A percentile compares a stretch with the other conserved stretches of the same genome.
Evolutionary conservation across 495 filamentous ascomycete genomes (phyloP).

Genomic region (Penicillium soppii): DNA sequence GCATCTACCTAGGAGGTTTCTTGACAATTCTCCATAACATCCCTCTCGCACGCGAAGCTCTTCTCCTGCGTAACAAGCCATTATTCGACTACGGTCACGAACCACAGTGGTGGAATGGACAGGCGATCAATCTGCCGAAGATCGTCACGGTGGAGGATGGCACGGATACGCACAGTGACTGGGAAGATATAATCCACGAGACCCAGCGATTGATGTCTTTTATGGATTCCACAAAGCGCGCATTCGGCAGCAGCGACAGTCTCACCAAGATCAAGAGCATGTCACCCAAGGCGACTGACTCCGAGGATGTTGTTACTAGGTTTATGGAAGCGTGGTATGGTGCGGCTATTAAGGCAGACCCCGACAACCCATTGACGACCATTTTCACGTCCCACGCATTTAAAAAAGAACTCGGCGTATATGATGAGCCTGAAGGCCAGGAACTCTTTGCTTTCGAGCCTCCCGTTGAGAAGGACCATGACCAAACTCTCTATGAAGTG

Average conservation of each 20-base stretch:
- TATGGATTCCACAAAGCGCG: slow-evolving; percentile 70
- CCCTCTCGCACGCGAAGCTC: slow-evolving; percentile 72
- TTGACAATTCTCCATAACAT: slow-evolving; percentile 83
- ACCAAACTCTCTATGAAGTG: slow-evolving; percentile 68
- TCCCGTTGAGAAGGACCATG: slow-evolving; percentile 37
- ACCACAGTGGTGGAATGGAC: slow-evolving; percentile 84
- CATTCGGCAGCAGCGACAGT: slow-evolving; percentile 75
- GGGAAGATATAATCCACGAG: slow-evolving; percentile 50
- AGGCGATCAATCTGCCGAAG: slow-evolving; percentile 56
- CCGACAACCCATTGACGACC: slow-evolving; percentile 37
- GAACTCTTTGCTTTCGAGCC: slow-evolving; percentile 44
- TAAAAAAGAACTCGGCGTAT: slow-evolving; percentile 30
- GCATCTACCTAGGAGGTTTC: slow-evolving; percentile 63
- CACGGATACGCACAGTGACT: slow-evolving; percentile 34
- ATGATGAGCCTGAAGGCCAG: slow-evolving; percentile 31
- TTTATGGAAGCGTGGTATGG: slow-evolving; percentile 45
- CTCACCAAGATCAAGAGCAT: slow-evolving; percentile 49
- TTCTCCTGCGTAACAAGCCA: slow-evolving; percentile 55
- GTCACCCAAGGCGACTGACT: slow-evolving; percentile 28
- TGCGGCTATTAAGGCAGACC: slow-evolving; percentile 39
- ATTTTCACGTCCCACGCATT: slow-evolving; percentile 43
- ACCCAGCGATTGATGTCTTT: slow-evolving; percentile 84
- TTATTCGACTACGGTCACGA: slow-evolving; percentile 66
- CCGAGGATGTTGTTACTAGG: slow-evolving; percentile 29
- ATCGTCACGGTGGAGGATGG: slow-evolving; percentile 53